These are phyloP conservation scores for Meredithiella fracta DNA, from an alignment of 2,329 filamentous ascomycete species.

Conservation along the genomic window DNA sequence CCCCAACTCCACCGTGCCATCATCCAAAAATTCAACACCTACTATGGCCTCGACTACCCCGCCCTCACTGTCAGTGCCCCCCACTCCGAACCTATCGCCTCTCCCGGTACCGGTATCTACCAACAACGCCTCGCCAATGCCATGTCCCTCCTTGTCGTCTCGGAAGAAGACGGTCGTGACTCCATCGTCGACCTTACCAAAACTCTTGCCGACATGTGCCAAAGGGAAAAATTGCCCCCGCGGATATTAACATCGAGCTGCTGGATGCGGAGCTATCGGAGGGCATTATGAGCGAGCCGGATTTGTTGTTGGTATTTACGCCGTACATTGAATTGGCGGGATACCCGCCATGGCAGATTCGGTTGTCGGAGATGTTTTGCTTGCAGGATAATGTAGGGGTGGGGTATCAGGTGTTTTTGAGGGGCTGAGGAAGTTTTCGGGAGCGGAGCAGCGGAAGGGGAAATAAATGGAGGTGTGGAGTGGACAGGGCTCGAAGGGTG, in stretches of 20 bases:
- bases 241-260: constrained; percentile 71
- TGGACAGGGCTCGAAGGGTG: background rate
- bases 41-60: constrained; percentile 66
- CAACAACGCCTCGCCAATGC: constrained; percentile 13
- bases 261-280: constrained; percentile 76
- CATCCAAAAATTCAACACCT: constrained; percentile 62
- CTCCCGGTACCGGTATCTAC: constrained; percentile 18
- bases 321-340: constrained; percentile 71
- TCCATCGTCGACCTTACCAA: constrained; percentile 91
- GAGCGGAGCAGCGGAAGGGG: constrained; percentile 77
- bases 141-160: constrained; percentile 40
- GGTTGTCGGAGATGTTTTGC: constrained; percentile 84
- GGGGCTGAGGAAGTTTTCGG: constrained; percentile 71
- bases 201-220: constrained; percentile 87
- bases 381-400: constrained; percentile 64
- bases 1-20: constrained; percentile 70
- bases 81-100: constrained; percentile 26
- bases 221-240: constrained; percentile 66
- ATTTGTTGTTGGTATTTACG: constrained; percentile 74
- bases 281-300: constrained; percentile 72
- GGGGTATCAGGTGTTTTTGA: constrained; percentile 84
- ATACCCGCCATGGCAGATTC: constrained; percentile 92
- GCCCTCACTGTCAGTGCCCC: constrained; percentile 41
- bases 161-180: constrained; percentile 74
- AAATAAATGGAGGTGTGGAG: constrained; percentile 26